These are phyloP conservation scores for Jasminum sambac DNA, from an alignment of 257 asterid species.

Conservation along the genomic window DNA sequence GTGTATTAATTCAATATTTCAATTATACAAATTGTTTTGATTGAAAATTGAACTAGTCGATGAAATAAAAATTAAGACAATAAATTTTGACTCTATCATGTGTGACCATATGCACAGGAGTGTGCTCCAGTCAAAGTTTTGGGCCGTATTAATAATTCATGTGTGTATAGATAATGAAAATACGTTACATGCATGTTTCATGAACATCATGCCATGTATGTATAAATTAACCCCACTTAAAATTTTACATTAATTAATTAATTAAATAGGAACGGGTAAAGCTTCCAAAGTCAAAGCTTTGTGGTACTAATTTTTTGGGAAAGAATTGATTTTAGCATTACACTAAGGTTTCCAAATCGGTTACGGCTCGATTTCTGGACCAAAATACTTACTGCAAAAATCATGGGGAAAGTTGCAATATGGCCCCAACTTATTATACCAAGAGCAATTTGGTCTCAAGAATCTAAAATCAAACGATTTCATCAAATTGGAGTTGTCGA, in stretches of 20 bases:
- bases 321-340: neutral
- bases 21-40: no score
- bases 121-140: no score
- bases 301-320: neutral
- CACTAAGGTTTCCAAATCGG: constrained; percentile 16
- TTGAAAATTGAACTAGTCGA: no score
- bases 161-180: neutral
- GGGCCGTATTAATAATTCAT: no score
- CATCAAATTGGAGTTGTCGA: no score
- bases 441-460: neutral
- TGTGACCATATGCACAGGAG: no score
- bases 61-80: no score
- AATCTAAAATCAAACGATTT: no score
- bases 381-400: neutral
- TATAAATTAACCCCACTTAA: neutral
- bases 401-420: neutral
- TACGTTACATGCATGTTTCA: constrained; percentile 13
- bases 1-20: no score
- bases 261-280: neutral
- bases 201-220: no score
- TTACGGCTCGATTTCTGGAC: constrained; percentile 23
- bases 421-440: neutral
- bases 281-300: neutral
- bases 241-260: neutral
- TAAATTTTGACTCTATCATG: no score